phyloP scores from a whole-genome alignment of 2,329 filamentous ascomycete species.

The Microdochium bolleyi region DNA sequence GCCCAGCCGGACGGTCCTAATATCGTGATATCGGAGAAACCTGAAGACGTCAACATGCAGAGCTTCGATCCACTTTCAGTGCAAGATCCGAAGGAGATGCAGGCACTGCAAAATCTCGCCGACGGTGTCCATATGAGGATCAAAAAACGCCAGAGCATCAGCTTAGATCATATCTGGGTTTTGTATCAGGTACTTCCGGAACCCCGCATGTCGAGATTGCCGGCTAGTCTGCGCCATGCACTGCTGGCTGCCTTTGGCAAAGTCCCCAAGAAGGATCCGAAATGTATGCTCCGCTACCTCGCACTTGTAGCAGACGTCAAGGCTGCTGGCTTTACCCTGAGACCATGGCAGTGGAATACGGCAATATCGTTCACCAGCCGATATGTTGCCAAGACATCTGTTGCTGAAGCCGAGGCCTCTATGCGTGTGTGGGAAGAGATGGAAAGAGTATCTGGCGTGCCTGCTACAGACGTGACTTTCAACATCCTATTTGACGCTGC shows the following conservation, averaged over 20 bases:
- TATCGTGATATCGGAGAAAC: constrained; percentile 40
- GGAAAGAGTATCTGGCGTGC: constrained; percentile 63
- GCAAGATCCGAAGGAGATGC: constrained; percentile 23
- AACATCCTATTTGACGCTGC: constrained; percentile 89
- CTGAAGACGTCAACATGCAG: constrained; percentile 39
- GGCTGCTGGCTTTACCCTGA: constrained; percentile 60
- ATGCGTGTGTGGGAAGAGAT: constrained; percentile 82
- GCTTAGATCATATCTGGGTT: constrained; percentile 37
- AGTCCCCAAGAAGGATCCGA: constrained; percentile 45
- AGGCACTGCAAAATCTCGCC: constrained; percentile 29
- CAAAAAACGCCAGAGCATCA: constrained; percentile 28
- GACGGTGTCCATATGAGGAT: constrained; percentile 30
- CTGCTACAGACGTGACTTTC: constrained; percentile 73
- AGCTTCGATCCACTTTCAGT: constrained; percentile 28
- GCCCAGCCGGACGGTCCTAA: constrained; percentile 40
- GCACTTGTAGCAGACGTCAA: constrained; percentile 78
- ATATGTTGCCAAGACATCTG: constrained; percentile 52
- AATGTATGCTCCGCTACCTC: constrained; percentile 74
- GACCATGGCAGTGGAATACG: constrained; percentile 68
- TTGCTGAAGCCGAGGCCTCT: constrained; percentile 56
- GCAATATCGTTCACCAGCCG: constrained; percentile 74
- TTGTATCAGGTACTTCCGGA: constrained; percentile 42
- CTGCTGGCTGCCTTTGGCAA: constrained; percentile 64
- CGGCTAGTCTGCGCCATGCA: constrained; percentile 45
- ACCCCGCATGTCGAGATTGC: constrained; percentile 42